Conservation (phyloP, 176 grass and related monocot species). For the Oryza coarctata region DNA sequence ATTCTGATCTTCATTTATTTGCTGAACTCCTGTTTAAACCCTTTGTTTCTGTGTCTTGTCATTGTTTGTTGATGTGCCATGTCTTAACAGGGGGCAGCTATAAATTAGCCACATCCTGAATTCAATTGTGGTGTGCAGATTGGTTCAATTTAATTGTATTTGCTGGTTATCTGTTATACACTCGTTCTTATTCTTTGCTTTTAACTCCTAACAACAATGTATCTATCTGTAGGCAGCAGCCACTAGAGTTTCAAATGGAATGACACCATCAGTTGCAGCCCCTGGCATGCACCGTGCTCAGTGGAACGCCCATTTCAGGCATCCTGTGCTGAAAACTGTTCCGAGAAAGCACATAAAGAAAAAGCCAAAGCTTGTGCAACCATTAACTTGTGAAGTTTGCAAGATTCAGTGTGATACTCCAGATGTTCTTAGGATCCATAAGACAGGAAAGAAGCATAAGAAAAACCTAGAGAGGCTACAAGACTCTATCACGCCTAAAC, state of each 20-base stretch:
- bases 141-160: slow-evolving; percentile 16
- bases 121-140: slow-evolving; percentile 11
- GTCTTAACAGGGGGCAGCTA: not conserved
- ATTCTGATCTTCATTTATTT: not conserved
- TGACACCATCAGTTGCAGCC: slow-evolving; percentile 22
- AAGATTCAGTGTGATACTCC: slow-evolving; percentile 64
- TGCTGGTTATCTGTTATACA: not conserved
- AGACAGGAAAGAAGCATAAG: slow-evolving; percentile 77
- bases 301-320: slow-evolving; percentile 42
- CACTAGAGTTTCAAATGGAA: slow-evolving; percentile 37
- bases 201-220: slow-evolving; percentile 1
- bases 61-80: not conserved
- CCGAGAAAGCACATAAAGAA: slow-evolving; percentile 37
- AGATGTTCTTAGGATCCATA: slow-evolving; percentile 64
- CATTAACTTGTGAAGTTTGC: slow-evolving; percentile 65
- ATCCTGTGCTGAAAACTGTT: slow-evolving; percentile 39
- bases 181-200: not conserved
- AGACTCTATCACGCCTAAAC: slow-evolving; percentile 47
- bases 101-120: not conserved
- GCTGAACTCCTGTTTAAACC: not conserved
- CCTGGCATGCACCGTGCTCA: slow-evolving; percentile 29
- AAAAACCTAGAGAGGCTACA: slow-evolving; percentile 81
- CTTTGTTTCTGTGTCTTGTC: not conserved
- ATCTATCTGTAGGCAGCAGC: slow-evolving; percentile 34
- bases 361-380: slow-evolving; percentile 42